Base-by-base conservation (phyloP, 2,329 filamentous ascomycete genomes). In the Capronia americana region DNA sequence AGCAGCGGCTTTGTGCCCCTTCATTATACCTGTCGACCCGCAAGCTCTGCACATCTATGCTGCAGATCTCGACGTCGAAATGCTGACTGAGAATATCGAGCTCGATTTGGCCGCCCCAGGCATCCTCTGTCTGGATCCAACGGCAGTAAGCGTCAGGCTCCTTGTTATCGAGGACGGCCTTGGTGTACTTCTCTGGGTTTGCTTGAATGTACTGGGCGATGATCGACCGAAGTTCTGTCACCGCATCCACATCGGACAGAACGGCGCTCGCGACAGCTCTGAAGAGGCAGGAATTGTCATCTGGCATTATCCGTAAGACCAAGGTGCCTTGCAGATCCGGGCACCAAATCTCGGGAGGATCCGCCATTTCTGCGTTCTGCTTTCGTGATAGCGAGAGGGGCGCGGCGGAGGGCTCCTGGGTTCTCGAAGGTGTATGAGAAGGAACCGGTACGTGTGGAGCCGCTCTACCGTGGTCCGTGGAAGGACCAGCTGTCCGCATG, bases 221-320 rank as follows among this genome's bases (percentile, higher is more conserved):
- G 69, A 96, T 84, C 14, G 86, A 88, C 63, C 93, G 88, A 20
- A 97, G 83, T 73, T 91, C 89, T 0, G 83, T 86, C 87, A 91
- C 90, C 8, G 84, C 83, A 69, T 90, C 87, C 72, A 90, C 83
- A 1, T 83, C 82, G 34, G 87, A 85, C 57, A 92, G 86, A n/a
- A 96, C 84, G 2, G 91, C 91, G 61, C 89, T 90, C 17, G 92
- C 91, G 55, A 98, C 88, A 0, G 94, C 93, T 30, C 93, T 91
- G 79, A 97, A 98, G 74, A 98, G 88, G 79, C 94, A 98, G 65
- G 89, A 92, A 78, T 97, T 97, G 78, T 98, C 94, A 75, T 97
- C 94, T 4, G 93, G 92, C 94, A 98, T 97, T 58, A 98, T 92
- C 14, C 94, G 90, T 20, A 97, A 85, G 8, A 96, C 90, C 20